These are phyloP conservation scores for Diutina ranongensis DNA, from an alignment of 1,139 yeast genomes.

Conservation along the genomic window DNA sequence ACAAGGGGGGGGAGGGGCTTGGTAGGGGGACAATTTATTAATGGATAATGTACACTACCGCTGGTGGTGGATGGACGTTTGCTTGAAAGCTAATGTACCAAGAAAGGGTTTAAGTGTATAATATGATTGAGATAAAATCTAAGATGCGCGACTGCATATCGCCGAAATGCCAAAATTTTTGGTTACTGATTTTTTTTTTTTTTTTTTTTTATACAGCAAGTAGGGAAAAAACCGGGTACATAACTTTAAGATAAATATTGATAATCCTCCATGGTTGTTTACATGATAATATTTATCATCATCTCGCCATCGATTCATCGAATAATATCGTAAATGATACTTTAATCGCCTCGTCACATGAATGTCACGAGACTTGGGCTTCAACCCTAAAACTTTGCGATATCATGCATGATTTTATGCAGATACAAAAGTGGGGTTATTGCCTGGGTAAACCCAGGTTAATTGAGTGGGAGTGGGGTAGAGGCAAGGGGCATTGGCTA, in stretches of 20 bases:
- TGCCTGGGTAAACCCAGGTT: background rate
- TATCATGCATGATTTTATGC: too few species aligned
- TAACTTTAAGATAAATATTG: background rate
- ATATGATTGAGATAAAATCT: background rate
- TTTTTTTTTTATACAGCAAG: too few species aligned
- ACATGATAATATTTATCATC: background rate
- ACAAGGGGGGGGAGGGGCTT: too few species aligned
- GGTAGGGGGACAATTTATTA: too few species aligned
- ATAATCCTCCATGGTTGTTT: background rate
- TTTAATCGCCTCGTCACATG: background rate
- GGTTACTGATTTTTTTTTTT: too few species aligned
- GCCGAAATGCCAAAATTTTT: background rate
- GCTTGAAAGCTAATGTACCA: background rate
- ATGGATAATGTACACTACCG: too few species aligned
- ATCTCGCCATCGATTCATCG: background rate
- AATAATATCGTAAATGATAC: too few species aligned
- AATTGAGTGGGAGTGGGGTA: too few species aligned
- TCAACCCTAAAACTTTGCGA: background rate
- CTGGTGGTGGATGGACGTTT: background rate
- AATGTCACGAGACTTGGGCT: background rate
- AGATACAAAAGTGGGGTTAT: background rate
- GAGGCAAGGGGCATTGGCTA: too few species aligned
- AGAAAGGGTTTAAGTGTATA: background rate
- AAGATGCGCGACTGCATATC: background rate
- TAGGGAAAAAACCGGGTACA: background rate